Base-by-base conservation (phyloP, 176 grass and related monocot species). In the Eleusine coracana region DNA sequence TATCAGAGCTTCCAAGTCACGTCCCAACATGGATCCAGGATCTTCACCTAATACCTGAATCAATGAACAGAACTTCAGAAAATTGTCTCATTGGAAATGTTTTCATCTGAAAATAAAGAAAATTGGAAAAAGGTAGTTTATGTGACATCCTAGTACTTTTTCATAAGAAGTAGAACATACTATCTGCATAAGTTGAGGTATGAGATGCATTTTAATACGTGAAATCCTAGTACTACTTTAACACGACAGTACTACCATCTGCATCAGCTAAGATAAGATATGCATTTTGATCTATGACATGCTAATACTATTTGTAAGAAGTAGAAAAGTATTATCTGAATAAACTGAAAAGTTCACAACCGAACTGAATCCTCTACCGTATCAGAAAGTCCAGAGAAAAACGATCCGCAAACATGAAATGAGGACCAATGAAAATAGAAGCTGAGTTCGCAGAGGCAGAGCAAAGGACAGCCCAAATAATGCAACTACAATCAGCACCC, bases 1-100 rank as follows among this genome's bases (percentile, higher is more conserved):
- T 88, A 96, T 89, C 67, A 98, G 83, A 90, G 93, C 87, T 82
- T 98, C 96, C 36, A 98, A 83, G 70, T 98, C 91, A 78, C 93
- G 88, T 61, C 96, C 96, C 68, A 98, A 78, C 92, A 98, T 98
- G 37, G 91, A 95, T 34, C 96, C 96, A 77, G 96, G 83, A 78
- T 94, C 65, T 80, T 98, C 96, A 88, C 89, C 96, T 66, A 98
- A 71, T 46, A 98, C 91, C 96, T 98, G 86, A 76, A 73, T 54
- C 42, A 84, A 68, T 28, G 0, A 41, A 29, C 17, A 76, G 21
- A 90, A 21, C 5, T 38, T 66, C 29, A 78, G 29, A 23, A 20
- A 64, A 42, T 6, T 15, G 1, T 1, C 68, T 27, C 23, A 58
- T 6, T 2, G 66, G 21, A 13, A 77, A 61, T 70, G 1, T 59